Conservation (phyloP, 2,329 filamentous ascomycete species). For the Coniochaeta sp. region DNA sequence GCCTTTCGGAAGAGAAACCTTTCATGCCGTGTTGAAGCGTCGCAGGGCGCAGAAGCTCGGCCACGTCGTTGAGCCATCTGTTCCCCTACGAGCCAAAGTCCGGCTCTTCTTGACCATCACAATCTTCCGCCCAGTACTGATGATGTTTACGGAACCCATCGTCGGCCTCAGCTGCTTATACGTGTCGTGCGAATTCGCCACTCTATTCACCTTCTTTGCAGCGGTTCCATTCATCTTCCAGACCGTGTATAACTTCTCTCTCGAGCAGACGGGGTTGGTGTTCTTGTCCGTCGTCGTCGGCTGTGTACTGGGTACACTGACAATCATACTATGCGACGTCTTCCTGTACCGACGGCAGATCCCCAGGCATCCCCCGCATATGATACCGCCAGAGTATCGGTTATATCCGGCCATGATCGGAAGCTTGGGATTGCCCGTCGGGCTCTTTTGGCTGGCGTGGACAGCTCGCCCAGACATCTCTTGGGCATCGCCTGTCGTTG, state of each 20-base stretch:
- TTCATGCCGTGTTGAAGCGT: conserved; percentile 41
- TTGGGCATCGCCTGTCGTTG: conserved; percentile 43
- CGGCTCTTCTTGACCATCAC: conserved; percentile 31
- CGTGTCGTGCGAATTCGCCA: conserved; percentile 41
- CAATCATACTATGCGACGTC: conserved; percentile 31
- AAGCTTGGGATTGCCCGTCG: conserved; percentile 42
- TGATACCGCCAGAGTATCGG: conserved; percentile 46
- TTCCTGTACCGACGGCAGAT: conserved; percentile 32
- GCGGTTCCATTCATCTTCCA: conserved; percentile 41
- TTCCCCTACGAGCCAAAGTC: conserved; percentile 17
- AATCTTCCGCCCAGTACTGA: conserved; percentile 43
- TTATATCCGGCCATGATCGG: conserved; percentile 54
- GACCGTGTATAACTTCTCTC: conserved; percentile 33
- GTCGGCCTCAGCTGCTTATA: conserved; percentile 48
- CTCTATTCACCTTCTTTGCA: conserved; percentile 45
- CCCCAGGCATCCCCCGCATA: conserved; percentile 21
- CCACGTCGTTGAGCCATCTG: conserved; percentile 13
- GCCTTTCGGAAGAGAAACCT: conserved; percentile 45
- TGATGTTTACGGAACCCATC: conserved; percentile 57
- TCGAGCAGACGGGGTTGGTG: conserved; percentile 34
- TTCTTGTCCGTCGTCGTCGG: conserved; percentile 39
- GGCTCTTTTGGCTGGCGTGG: conserved; percentile 57
- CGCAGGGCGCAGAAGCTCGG: conserved; percentile 28
- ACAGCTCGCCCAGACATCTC: conserved; percentile 34
- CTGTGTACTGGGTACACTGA: conserved; percentile 33